Base-by-base conservation (phyloP, 495 filamentous ascomycete species). In the Xylaria bambusicola region DNA sequence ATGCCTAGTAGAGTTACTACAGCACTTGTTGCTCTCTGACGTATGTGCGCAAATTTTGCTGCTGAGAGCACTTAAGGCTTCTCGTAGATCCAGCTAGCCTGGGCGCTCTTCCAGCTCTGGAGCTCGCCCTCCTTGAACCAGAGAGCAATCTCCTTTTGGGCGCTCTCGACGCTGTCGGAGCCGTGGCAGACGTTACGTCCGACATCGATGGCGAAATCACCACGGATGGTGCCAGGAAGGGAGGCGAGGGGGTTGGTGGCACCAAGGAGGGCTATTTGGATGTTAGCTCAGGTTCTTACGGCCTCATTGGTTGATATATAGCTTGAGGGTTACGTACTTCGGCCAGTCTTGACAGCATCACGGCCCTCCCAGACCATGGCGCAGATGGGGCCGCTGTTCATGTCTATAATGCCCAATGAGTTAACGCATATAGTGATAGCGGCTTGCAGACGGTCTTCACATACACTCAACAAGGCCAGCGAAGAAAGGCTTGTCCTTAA, bases 181-280 rank as follows among this genome's bases (percentile, higher is more conserved):
- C 94, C 94, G 85, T 98, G 94, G 87, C 94, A 97, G 79, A 98
- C 91, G 84, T 98, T 98, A 74, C 94, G 92, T 80, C 94, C 94
- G 70, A 94, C 90, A 71, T 93, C 90, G 48, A 82, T 75, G 63
- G 74, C 73, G 60, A 61, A 76, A 70, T 79, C 70, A 55, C 66
- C 65, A 81, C 94, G 91, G 81, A 98, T 98, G 79, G 94, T 98
- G 72, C 94, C 94, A 52, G 94, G 94, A 66, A 86, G 84, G 40
- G 93, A 97, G 72, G 87, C 89, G 62, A 93, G 83, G 66, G 94
- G 94, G 88, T 98, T 98, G 80, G 94, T 98, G 80, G 93, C 93
- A 80, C 94, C 94, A 72, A 98, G 90, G 76, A 98, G 83, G 76
- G 79, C 85, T 90, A 63, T 35, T 62, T 52, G 29, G 10, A 69